Evolutionary conservation across 2,329 filamentous ascomycete genomes (phyloP).

Genomic region (Penicillium sp.): DNA sequence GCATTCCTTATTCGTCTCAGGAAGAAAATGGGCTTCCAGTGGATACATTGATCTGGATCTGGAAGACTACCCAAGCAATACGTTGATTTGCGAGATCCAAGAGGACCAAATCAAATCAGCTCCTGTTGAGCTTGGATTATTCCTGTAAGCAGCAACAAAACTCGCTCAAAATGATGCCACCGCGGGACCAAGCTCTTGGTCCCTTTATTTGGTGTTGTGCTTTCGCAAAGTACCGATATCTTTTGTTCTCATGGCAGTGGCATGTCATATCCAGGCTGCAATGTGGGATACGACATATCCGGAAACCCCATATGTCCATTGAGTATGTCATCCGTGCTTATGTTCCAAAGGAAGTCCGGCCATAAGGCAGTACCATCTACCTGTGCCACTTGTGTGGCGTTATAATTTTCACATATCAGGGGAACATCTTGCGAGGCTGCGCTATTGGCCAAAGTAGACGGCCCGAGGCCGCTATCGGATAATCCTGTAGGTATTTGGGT

Average conservation of each 20-base stretch:
- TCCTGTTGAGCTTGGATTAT: constrained; percentile 2
- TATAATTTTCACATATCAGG: not conserved
- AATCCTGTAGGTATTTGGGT: not conserved
- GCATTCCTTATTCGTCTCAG: constrained; percentile 35
- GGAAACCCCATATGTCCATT: not conserved
- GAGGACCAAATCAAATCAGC: constrained; percentile 4
- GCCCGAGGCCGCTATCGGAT: not conserved
- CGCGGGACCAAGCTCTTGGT: not conserved
- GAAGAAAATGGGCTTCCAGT: constrained; percentile 28
- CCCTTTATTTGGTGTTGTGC: not conserved
- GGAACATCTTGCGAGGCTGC: not conserved
- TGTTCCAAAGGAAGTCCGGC: constrained; percentile 4
- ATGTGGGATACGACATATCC: constrained; percentile 1
- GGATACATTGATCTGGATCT: constrained; percentile 31
- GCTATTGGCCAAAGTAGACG: not conserved
- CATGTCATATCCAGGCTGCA: not conserved
- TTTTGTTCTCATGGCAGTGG: not conserved
- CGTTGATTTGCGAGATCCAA: constrained; percentile 1
- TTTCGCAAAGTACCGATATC: not conserved
- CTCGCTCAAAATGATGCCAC: not conserved
- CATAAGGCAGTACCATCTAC: not conserved
- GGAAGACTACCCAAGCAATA: not conserved
- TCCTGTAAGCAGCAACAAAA: not conserved
- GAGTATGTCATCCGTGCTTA: constrained; percentile 4
- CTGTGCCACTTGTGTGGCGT: not conserved